Evolutionary conservation across 1,284 basidiomycete genomes (phyloP).

Genomic region (Melampsora larici-populina): DNA sequence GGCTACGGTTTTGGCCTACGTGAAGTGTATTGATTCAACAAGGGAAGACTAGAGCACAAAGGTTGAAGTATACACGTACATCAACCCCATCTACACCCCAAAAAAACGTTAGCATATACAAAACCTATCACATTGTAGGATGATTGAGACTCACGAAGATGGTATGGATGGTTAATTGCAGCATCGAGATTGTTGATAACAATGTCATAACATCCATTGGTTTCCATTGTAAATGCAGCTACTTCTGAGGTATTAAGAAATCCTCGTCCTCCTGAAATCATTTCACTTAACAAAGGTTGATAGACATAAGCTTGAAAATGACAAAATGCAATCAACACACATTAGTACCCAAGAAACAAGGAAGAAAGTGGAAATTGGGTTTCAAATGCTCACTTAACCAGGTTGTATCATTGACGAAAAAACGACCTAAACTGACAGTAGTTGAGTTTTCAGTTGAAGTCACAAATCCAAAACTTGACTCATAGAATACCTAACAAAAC

Average conservation of each 20-base stretch:
- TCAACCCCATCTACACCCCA: slow-evolving; percentile 1
- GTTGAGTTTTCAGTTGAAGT: slow-evolving; percentile 3
- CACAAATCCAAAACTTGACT: slow-evolving; percentile 35
- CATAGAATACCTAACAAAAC: slow-evolving; percentile 24
- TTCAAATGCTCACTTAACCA: slow-evolving; percentile 26
- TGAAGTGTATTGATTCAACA: not conserved
- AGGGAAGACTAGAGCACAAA: not conserved
- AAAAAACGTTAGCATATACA: not conserved
- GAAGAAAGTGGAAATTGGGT: too few species aligned
- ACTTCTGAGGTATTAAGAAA: slow-evolving; percentile 5
- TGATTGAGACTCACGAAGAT: slow-evolving; percentile 50
- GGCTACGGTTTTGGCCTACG: slow-evolving; percentile 49
- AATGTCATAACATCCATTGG: slow-evolving; percentile 5
- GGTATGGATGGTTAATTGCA: slow-evolving; percentile 53
- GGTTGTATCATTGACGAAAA: slow-evolving; percentile 41
- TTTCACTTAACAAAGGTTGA: not conserved
- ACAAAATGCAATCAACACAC: too few species aligned
- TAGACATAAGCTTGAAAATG: not conserved
- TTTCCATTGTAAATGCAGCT: not conserved
- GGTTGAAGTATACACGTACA: not conserved
- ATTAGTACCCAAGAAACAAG: not conserved
- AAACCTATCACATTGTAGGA: not conserved
- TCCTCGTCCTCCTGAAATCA: slow-evolving; percentile 2
- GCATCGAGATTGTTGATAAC: slow-evolving; percentile 54
- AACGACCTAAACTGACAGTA: slow-evolving; percentile 13